These are phyloP conservation scores for Salix brachista DNA, from an alignment of 345 rosid genomes.

Conservation along the genomic window DNA sequence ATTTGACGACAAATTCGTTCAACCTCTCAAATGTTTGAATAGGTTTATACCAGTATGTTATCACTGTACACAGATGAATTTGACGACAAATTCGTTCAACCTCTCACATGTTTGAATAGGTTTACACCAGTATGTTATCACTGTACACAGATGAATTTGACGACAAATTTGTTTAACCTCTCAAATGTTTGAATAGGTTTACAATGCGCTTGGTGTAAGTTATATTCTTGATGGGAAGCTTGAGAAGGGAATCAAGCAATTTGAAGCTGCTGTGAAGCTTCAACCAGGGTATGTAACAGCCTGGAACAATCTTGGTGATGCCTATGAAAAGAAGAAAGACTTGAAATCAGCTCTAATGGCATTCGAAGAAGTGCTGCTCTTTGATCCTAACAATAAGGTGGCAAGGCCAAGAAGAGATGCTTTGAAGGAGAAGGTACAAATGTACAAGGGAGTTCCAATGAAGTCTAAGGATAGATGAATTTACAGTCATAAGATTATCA, in stretches of 20 bases:
- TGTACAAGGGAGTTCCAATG: constrained; percentile 76
- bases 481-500: neutral
- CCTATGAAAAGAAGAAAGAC: constrained; percentile 86
- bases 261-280: constrained; percentile 79
- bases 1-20: neutral
- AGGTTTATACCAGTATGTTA: neutral
- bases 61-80: neutral
- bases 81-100: neutral
- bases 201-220: constrained; percentile 70
- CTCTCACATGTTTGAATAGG: constrained; percentile 8
- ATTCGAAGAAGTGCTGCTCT: constrained; percentile 86
- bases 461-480: constrained; percentile 70
- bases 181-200: constrained; percentile 33
- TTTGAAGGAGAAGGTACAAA: constrained; percentile 60
- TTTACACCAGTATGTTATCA: neutral
- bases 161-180: neutral
- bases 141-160: neutral
- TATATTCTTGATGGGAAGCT: constrained; percentile 70
- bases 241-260: constrained; percentile 79
- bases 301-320: constrained; percentile 99
- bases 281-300: constrained; percentile 96
- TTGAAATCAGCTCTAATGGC: constrained; percentile 71
- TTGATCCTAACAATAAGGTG: constrained; percentile 85
- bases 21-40: neutral
- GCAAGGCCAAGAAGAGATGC: constrained; percentile 79